These are phyloP conservation scores for Melaleuca alternifolia DNA, from an alignment of 345 rosid species.

Conservation along the genomic window DNA sequence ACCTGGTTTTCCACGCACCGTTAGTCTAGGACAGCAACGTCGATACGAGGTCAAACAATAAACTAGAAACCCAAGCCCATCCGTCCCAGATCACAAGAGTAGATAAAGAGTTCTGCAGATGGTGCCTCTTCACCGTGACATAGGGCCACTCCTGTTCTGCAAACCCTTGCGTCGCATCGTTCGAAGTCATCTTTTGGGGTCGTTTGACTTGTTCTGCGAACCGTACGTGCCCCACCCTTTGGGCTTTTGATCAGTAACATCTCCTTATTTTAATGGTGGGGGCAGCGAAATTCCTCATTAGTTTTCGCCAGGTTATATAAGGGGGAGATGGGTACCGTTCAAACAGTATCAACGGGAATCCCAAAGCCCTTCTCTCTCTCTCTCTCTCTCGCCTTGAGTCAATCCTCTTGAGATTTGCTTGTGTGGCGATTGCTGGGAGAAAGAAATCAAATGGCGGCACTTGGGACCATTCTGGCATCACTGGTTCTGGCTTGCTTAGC, in stretches of 20 bases:
- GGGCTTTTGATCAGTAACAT: not conserved
- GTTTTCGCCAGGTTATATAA: not conserved
- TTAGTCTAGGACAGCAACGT: not conserved
- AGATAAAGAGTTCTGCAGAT: not conserved
- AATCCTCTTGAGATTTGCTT: not conserved
- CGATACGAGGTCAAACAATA: not conserved
- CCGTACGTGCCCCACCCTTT: not conserved
- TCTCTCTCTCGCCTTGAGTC: not conserved
- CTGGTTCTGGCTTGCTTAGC: constrained; percentile 6
- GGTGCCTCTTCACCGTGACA: constrained; percentile 1
- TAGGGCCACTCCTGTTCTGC: constrained; percentile 1
- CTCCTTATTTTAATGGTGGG: not conserved
- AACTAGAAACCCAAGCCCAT: not conserved
- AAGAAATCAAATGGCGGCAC: not conserved
- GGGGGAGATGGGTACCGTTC: not conserved
- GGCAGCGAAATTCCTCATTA: not conserved
- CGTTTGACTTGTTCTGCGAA: constrained; percentile 11
- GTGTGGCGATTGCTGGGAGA: not conserved
- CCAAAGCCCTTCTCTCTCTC: not conserved
- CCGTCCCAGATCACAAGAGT: not conserved
- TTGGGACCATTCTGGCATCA: not conserved
- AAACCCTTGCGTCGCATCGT: not conserved
- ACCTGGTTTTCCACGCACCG: not conserved
- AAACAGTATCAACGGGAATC: not conserved
- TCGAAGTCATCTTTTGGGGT: not conserved